phyloP scores from a whole-genome alignment of 805 yeast species.

The Myxozyma monticola region DNA sequence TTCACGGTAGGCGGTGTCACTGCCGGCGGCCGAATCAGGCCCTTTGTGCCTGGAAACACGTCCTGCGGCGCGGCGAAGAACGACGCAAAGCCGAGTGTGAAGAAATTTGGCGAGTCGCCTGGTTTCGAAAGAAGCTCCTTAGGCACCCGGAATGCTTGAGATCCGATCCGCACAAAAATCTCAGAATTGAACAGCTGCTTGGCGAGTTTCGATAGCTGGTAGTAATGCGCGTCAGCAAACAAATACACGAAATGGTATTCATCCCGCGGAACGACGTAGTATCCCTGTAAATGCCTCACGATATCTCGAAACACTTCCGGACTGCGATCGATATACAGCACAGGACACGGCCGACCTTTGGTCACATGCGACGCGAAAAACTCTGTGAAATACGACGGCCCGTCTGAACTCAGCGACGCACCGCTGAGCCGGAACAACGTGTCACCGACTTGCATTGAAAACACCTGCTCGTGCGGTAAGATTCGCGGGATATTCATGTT shows the following conservation, averaged over 20 bases:
- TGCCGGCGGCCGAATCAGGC: conserved; percentile 76
- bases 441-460: conserved; percentile 32
- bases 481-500: conserved; percentile 23
- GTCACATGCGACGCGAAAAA: conserved; percentile 48
- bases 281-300: conserved; percentile 72
- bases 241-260: conserved; percentile 64
- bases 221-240: conserved; percentile 71
- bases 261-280: conserved; percentile 58
- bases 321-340: conserved; percentile 69
- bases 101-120: conserved; percentile 79
- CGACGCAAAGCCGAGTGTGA: conserved; percentile 60
- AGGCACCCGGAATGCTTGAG: conserved; percentile 58
- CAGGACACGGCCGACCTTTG: conserved; percentile 31
- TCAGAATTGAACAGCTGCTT: conserved; percentile 53
- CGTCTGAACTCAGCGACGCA: conserved; percentile 77
- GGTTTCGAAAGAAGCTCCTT: conserved; percentile 52
- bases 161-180: conserved; percentile 59
- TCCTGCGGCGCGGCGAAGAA: conserved; percentile 53
- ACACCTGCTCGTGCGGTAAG: conserved; percentile 30
- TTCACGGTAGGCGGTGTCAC: conserved; percentile 56
- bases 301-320: conserved; percentile 68
- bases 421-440: conserved; percentile 30
- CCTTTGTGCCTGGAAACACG: conserved; percentile 39
- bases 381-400: conserved; percentile 80
- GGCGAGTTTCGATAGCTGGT: conserved; percentile 59